Percentiles rank a stretch among this genome's conserved stretches.
Evolutionary conservation across 345 rosid species (phyloP).

Genomic region (Camelina sativa): DNA sequence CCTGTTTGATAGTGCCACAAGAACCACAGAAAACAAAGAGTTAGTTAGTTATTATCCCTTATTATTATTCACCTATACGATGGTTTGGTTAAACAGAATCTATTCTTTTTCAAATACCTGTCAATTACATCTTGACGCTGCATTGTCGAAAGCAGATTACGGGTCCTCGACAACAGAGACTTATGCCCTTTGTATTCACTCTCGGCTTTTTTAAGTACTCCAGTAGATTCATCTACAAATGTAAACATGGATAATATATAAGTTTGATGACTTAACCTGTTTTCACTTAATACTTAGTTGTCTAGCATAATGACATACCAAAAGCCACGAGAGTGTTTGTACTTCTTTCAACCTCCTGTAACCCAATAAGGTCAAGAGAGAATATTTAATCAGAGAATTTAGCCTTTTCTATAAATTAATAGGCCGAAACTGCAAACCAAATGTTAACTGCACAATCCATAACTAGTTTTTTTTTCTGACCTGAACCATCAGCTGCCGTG

Average conservation of each 20-base stretch:
- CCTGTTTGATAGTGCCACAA: slow-evolving; percentile 51
- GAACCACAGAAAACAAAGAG: slow-evolving; percentile 21
- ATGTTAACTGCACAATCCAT: neutral
- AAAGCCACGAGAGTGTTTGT: slow-evolving; percentile 75
- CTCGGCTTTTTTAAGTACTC: slow-evolving; percentile 80
- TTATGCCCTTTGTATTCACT: slow-evolving; percentile 95
- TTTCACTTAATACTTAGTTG: slow-evolving; percentile 10
- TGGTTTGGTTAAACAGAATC: neutral
- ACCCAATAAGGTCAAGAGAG: slow-evolving; percentile 24
- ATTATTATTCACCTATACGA: neutral
- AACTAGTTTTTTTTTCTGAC: slow-evolving; percentile 45
- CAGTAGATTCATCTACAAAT: slow-evolving; percentile 79
- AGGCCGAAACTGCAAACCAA: neutral
- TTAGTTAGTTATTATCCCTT: neutral
- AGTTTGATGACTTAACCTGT: slow-evolving; percentile 6
- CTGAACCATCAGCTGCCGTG: slow-evolving; percentile 97
- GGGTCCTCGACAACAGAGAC: slow-evolving; percentile 77
- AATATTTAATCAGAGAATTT: slow-evolving; percentile 9
- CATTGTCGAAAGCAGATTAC: slow-evolving; percentile 88
- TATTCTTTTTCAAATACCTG: slow-evolving; percentile 50
- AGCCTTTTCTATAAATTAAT: neutral
- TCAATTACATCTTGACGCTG: slow-evolving; percentile 90
- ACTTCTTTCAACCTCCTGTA: slow-evolving; percentile 95
- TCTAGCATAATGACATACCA: slow-evolving; percentile 60
- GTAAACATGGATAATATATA: neutral